phyloP scores from a whole-genome alignment of 768 basidiomycete genomes.

The Lactarius vividus region DNA sequence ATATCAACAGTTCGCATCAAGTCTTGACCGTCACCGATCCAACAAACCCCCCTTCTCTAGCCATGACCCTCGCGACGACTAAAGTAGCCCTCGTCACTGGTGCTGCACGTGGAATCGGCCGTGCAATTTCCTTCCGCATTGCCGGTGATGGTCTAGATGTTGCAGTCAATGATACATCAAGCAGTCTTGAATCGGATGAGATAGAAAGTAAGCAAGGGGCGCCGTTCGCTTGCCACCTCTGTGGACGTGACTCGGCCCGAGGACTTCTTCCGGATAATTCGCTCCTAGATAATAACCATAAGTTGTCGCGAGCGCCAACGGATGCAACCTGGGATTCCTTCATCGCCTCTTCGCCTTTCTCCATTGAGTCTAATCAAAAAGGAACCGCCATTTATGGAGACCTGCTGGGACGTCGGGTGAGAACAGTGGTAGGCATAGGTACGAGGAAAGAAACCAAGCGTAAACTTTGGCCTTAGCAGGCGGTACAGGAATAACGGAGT shows the following conservation, averaged over 20 bases:
- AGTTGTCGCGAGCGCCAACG: not conserved
- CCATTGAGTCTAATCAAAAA: slow-evolving; percentile 5
- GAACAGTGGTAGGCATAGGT: not conserved
- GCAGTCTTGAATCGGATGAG: slow-evolving; percentile 1
- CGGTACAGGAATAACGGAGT: too few relatives aligned
- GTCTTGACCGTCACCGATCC: too few relatives aligned
- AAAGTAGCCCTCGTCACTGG: slow-evolving; percentile 30
- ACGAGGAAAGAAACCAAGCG: not conserved
- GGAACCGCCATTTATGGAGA: slow-evolving; percentile 14
- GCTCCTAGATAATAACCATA: not conserved
- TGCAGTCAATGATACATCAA: slow-evolving; percentile 25
- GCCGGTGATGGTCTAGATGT: slow-evolving; percentile 29
- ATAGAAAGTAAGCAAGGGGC: slow-evolving; percentile 14
- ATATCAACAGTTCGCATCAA: not conserved
- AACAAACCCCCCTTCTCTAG: not conserved
- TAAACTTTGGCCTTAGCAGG: slow-evolving; percentile 17
- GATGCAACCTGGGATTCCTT: not conserved
- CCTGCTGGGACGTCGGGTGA: not conserved
- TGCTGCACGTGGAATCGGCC: slow-evolving; percentile 29
- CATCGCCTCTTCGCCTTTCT: not conserved
- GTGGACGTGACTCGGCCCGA: slow-evolving; percentile 7
- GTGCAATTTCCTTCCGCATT: slow-evolving; percentile 28
- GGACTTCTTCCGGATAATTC: not conserved
- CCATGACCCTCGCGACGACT: not conserved
- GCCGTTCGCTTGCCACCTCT: slow-evolving; percentile 11